These are phyloP conservation scores for Hygrocybe coccinea DNA, from an alignment of 768 basidiomycete species.

Conservation along the genomic window DNA sequence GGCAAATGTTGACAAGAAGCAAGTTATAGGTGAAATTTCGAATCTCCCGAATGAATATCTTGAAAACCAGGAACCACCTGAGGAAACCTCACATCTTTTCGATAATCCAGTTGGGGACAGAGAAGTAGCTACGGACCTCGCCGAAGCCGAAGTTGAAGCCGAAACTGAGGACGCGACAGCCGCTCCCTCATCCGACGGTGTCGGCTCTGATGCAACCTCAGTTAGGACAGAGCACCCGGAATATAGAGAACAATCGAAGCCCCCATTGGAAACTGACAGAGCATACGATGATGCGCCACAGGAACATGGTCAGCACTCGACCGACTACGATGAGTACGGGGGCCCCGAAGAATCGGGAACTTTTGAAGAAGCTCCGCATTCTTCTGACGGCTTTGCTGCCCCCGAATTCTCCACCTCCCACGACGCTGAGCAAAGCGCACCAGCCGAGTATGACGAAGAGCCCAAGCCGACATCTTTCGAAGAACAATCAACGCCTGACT, in stretches of 20 bases:
- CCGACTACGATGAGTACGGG: neutral
- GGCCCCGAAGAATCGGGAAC: neutral
- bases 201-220: neutral
- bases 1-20: neutral
- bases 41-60: neutral
- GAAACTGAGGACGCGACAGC: conserved; percentile 7
- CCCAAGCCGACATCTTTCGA: too few species aligned
- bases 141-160: neutral
- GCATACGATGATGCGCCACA: neutral
- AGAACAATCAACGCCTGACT: too few species aligned
- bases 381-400: too few species aligned
- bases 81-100: neutral
- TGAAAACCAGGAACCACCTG: neutral
- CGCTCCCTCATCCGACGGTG: conserved; percentile 2
- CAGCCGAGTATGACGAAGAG: too few species aligned
- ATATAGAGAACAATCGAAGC: conserved; percentile 9
- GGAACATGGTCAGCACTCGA: neutral
- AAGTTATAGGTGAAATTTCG: conserved; percentile 3
- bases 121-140: neutral
- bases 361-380: neutral
- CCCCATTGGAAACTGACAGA: conserved; percentile 11
- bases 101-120: neutral
- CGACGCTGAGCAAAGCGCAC: too few species aligned
- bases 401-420: too few species aligned
- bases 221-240: conserved; percentile 1